Conservation (phyloP, 345 rosid genomes). For the Pugionium cornutum region DNA sequence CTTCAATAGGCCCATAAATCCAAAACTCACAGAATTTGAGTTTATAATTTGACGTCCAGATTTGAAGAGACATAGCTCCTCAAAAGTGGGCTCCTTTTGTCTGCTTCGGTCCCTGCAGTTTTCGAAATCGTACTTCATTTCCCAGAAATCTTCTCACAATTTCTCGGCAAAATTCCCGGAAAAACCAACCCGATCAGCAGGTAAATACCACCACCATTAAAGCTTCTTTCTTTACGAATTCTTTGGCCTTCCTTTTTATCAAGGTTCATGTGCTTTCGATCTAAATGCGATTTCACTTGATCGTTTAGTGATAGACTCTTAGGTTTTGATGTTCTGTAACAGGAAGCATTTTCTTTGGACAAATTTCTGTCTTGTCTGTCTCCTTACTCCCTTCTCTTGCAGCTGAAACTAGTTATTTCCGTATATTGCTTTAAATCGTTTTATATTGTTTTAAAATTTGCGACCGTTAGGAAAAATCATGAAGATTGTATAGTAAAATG, state of each 20-base stretch:
- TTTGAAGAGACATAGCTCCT: background rate
- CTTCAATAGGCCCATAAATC: conserved; percentile 31
- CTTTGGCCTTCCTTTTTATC: background rate
- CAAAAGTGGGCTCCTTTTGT: conserved; percentile 35
- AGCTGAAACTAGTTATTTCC: conserved; percentile 12
- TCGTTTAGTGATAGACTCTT: conserved; percentile 17
- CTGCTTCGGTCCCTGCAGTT: conserved; percentile 36
- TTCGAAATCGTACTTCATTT: conserved; percentile 19
- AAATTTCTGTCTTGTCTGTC: conserved; percentile 6
- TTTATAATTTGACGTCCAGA: no score
- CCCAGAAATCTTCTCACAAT: conserved; percentile 25
- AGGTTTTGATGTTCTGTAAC: conserved; percentile 31
- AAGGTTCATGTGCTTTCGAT: conserved; percentile 15
- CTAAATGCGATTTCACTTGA: conserved; percentile 17
- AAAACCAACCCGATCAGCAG: conserved; percentile 45
- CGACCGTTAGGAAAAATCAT: conserved; percentile 31
- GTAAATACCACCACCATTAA: conserved; percentile 28
- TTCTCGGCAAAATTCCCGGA: conserved; percentile 48
- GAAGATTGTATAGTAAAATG: conserved; percentile 9
- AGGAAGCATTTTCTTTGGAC: conserved; percentile 18
- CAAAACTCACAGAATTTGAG: no score
- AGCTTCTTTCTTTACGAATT: conserved; percentile 11
- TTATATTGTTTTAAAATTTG: conserved; percentile 30
- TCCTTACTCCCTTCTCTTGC: background rate
- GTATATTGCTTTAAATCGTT: background rate